Conservation (phyloP, 179 eudicot species). For the Sideroxylon spinosum region DNA sequence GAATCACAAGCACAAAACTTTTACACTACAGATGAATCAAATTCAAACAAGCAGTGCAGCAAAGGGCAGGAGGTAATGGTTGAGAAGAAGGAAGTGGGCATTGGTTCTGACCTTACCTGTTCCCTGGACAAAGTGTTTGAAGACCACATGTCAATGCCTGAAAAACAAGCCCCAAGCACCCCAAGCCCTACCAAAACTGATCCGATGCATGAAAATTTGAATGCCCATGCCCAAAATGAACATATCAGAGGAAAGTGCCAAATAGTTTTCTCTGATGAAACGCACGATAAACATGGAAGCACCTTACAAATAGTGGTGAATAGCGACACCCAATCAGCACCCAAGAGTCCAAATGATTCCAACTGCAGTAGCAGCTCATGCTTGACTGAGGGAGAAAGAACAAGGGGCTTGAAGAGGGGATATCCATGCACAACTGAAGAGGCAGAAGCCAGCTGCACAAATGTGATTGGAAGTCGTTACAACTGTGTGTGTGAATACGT, state of each 20-base stretch:
- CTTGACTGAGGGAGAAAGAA: conserved; percentile 35
- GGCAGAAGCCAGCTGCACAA: conserved; percentile 21
- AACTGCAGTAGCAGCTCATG: conserved; percentile 45
- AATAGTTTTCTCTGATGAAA: conserved; percentile 36
- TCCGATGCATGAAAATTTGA: conserved; percentile 12
- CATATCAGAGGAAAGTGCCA: conserved; percentile 31
- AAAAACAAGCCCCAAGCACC: conserved; percentile 9
- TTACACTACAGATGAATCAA: conserved; percentile 17
- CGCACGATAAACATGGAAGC: conserved; percentile 32
- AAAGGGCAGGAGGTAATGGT: conserved; percentile 16
- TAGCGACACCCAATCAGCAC: conserved; percentile 15
- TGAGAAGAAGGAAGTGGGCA: conserved; percentile 20
- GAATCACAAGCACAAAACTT: conserved; percentile 25
- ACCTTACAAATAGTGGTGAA: conserved; percentile 18
- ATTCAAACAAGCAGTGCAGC: conserved; percentile 5
- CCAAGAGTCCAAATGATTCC: conserved; percentile 31
- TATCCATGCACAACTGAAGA: conserved; percentile 26
- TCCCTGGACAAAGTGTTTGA: conserved; percentile 18
- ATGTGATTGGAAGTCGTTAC: conserved; percentile 23
- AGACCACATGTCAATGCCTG: conserved; percentile 14
- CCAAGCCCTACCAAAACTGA: conserved; percentile 17
- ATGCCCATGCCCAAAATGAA: conserved; percentile 13
- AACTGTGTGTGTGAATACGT: conserved; percentile 33
- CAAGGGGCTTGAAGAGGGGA: conserved; percentile 48
- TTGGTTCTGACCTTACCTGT: conserved; percentile 11